Evolutionary conservation across 352 stramenopile genomes (phyloP).

Genomic region (Peronospora farinosa): DNA sequence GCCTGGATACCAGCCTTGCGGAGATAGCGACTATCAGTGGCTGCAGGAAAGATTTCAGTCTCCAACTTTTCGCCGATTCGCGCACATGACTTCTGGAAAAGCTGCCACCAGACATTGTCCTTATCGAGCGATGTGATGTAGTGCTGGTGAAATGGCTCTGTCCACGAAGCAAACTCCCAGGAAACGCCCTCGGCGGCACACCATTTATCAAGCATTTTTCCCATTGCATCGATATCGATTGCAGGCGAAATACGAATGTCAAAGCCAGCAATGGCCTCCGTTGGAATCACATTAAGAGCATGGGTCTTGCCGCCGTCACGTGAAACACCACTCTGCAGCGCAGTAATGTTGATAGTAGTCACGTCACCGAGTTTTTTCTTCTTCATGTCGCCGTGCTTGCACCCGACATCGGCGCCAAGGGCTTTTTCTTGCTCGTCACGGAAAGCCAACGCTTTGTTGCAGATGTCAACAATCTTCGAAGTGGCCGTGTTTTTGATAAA

Average conservation of each 20-base stretch:
- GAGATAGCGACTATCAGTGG: constrained; percentile 91
- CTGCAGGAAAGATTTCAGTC: constrained; percentile 92
- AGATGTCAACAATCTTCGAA: constrained; percentile 89
- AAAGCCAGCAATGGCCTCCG: constrained; percentile 84
- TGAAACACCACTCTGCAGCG: constrained; percentile 86
- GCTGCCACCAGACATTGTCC: constrained; percentile 42
- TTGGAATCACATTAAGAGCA: constrained; percentile 93
- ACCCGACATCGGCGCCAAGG: constrained; percentile 68
- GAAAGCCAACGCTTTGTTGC: constrained; percentile 85
- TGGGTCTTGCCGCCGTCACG: constrained; percentile 75
- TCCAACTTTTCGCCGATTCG: constrained; percentile 34
- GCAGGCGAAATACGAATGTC: constrained; percentile 92
- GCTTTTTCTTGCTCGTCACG: constrained; percentile 82
- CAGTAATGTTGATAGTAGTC: constrained; percentile 93
- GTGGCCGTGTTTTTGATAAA: constrained; percentile 95
- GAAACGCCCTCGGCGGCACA: constrained; percentile 77
- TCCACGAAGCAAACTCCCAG: constrained; percentile 63
- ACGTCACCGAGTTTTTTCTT: constrained; percentile 93
- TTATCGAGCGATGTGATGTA: constrained; percentile 49
- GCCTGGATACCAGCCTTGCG: constrained; percentile 58
- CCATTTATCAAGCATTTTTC: constrained; percentile 87
- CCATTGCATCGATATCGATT: constrained; percentile 54
- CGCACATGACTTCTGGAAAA: constrained; percentile 37
- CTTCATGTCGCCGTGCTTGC: constrained; percentile 88
- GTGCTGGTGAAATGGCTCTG: constrained; percentile 50